Base-by-base conservation (phyloP, 805 yeast species). In the Myxozyma vanderwaltii region DNA sequence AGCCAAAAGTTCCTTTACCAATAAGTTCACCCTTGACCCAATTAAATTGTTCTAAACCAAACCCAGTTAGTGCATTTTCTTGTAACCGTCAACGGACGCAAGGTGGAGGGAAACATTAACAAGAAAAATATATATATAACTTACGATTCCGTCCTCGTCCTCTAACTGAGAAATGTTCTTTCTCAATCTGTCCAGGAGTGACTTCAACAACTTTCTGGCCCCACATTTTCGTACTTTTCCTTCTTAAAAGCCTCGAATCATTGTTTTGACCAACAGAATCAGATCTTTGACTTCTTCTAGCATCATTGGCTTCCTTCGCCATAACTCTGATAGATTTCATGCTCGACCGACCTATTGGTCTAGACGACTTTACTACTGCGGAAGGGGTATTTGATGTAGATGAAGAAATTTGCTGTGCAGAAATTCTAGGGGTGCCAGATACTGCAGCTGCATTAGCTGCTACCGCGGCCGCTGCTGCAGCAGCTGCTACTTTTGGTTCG, bases 21-120 rank as follows among this genome's bases (percentile, higher is more conserved):
- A 94, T 90, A 63, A 94, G 78, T 69, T 91, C 97, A 79, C 99
- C 99, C 70, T 90, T 90, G 51, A 95, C 87, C 99, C 99, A 94
- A 0, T 95, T 95, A 76, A 91, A 92, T 73, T 91, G 96, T 68
- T 88, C 70, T 82, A 81, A n/a, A n/a, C n/a, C n/a, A n/a, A n/a
- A n/a, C n/a, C n/a, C n/a, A n/a, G n/a, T n/a, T n/a, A n/a, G n/a
- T n/a, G n/a, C n/a, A n/a, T n/a, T n/a, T n/a, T n/a, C n/a, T n/a
- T n/a, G n/a, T n/a, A n/a, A n/a, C n/a, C n/a, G n/a, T n/a, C n/a
- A n/a, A n/a, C n/a, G n/a, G n/a, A n/a, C n/a, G n/a, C n/a, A n/a
- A n/a, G n/a, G n/a, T n/a, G n/a, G n/a, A n/a, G n/a, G n/a, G n/a
- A n/a, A n/a, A n/a, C n/a, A n/a, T n/a, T n/a, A n/a, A n/a, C n/a